A percentile compares a stretch with the other conserved stretches of the same genome.
phyloP scores from a whole-genome alignment of 2,329 filamentous ascomycete genomes.

The Neocucurbitaria cava region DNA sequence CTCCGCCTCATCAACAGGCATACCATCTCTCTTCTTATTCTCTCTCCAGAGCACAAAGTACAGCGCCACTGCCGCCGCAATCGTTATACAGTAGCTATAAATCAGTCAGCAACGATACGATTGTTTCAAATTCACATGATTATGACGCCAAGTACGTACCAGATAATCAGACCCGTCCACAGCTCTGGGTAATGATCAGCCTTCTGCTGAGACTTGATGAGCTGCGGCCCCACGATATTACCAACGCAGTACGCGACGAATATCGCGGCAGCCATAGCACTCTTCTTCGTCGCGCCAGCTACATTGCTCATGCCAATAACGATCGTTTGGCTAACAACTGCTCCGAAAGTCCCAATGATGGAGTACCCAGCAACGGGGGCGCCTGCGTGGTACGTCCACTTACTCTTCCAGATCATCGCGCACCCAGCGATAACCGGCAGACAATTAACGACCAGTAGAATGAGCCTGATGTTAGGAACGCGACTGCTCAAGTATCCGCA shows the following conservation, averaged over 20 bases:
- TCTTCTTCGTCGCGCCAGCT: conserved; percentile 79
- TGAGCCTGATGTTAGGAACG: conserved; percentile 68
- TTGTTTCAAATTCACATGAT: conserved; percentile 39
- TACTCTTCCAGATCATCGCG: conserved; percentile 74
- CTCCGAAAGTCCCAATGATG: conserved; percentile 75
- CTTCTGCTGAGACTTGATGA: conserved; percentile 72
- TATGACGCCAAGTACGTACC: conserved; percentile 22
- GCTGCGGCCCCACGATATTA: conserved; percentile 77
- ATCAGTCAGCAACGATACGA: conserved; percentile 45
- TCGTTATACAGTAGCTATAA: conserved; percentile 67
- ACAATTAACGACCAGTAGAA: conserved; percentile 70
- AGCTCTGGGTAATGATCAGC: conserved; percentile 72
- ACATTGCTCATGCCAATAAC: conserved; percentile 70
- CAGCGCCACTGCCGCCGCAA: conserved; percentile 62
- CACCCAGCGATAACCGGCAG: conserved; percentile 78
- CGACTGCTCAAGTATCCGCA: conserved; percentile 70
- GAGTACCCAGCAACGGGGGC: conserved; percentile 74
- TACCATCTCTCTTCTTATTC: conserved; percentile 56
- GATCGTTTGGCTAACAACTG: conserved; percentile 69
- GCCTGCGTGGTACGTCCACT: conserved; percentile 68
- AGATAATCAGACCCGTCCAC: conserved; percentile 73
- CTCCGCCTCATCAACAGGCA: conserved; percentile 65
- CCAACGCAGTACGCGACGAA: conserved; percentile 79
- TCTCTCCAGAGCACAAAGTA: conserved; percentile 63
- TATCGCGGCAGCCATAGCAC: conserved; percentile 74